Conservation (phyloP, 257 asterid genomes). For the Cynanchum wilfordii region DNA sequence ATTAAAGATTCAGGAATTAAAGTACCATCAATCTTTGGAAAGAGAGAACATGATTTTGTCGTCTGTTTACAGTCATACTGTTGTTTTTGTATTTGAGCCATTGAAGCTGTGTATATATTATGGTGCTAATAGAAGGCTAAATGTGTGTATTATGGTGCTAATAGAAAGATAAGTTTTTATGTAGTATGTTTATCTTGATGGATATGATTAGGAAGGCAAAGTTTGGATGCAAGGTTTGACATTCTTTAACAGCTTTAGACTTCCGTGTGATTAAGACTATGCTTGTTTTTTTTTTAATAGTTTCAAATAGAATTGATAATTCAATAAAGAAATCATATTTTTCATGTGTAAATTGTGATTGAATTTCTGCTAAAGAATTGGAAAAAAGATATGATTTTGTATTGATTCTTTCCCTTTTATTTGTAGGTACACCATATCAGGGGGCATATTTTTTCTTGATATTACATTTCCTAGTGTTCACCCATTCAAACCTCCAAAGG, state of each 20-base stretch:
- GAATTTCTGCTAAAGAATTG: neutral
- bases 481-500: conserved; percentile 93
- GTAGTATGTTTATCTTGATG: neutral
- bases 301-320: neutral
- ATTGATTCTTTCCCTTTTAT: conserved; percentile 15
- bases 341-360: neutral
- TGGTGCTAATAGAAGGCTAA: too few relatives aligned
- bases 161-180: neutral
- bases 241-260: neutral
- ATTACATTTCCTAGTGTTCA: conserved; percentile 77
- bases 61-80: neutral
- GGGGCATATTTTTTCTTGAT: conserved; percentile 84
- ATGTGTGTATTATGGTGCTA: neutral
- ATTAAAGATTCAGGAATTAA: neutral
- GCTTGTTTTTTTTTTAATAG: neutral
- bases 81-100: neutral
- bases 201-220: neutral
- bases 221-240: neutral
- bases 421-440: conserved; percentile 92
- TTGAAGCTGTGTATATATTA: neutral
- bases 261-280: neutral
- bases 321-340: neutral
- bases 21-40: neutral
- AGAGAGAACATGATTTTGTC: neutral
- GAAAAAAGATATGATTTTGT: neutral